Base-by-base conservation (phyloP, 352 stramenopile species). In the Phytophthora pseudosyringae region DNA sequence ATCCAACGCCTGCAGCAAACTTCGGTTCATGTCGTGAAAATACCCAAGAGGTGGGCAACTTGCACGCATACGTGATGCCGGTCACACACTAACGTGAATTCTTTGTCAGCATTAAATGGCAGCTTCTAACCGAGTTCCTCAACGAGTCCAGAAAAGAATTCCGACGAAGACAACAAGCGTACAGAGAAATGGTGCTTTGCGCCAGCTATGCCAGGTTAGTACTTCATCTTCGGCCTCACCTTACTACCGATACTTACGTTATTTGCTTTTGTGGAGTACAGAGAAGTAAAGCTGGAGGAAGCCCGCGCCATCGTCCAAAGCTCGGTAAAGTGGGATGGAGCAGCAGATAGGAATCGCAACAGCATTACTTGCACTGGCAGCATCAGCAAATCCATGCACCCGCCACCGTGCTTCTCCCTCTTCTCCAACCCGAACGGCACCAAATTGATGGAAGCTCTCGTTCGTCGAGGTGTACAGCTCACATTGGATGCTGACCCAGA, bases 301-400 rank as follows among this genome's bases (percentile, higher is more conserved):
- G 86, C 83, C 5, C 79, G 81, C 5, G 83, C 81, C 3, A 93
- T 94, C 40, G 81, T 93, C 0, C 86, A 94, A 48, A 81, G 71
- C 45, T 77, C 72, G 0, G 59, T 73, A 16, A 78, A 64, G 9
- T 84, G 82, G 75, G 63, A 64, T 18, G 64, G 59, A 25, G 28
- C 44, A 38, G 15, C 63, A 45, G 45, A 61, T 32, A 61, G 8
- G 4, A 60, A 55, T 46, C 62, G 21, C 28, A 43, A 15, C 28
- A 48, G n/a, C 18, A 61, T 43, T 9, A 28, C 31, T 16, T 44
- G 28, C 13, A 63, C 29, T 58, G 39, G 40, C 11, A 69, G 40
- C 41, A 32, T n/a, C 38, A 67, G 29, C 59, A 67, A 48, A 15
- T 40, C 16, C 12, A 44, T 29, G 16, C 36, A n/a, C n/a, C 62